Evolutionary conservation across 2,329 filamentous ascomycete genomes (phyloP), one percentile per base, ranked within the genome.

Genomic region (Aureobasidium sp.): DNA sequence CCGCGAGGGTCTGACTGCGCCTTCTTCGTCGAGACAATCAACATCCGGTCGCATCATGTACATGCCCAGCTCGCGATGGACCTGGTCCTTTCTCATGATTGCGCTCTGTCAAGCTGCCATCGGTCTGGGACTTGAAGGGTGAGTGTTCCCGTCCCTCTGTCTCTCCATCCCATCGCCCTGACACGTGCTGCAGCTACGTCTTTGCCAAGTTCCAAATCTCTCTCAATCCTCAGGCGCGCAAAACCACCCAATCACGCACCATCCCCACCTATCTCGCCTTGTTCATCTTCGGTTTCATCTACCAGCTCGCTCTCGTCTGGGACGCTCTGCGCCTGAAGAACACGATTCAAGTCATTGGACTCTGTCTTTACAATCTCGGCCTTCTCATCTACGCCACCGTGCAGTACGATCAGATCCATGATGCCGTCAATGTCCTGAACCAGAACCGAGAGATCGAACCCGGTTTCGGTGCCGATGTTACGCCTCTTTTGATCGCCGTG

Each of bases 261-360:
- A 95, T 98, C 59, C 91, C 93, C 22, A 97, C 91, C 32, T 97
- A 96, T 71, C 78, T 98, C 55, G 89, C 91, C 21, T 81, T 98
- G 41, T 95, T 97, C 75, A 95, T 96, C 68, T 96, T 98, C 69
- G 93, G 89, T 57, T 97, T 95, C 72, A 70, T 98, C 55, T 98
- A 97, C 72, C 84, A 95, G 66, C 74, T 97, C 27, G 74, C 94
- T 24, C 77, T 98, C 50, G 87, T 93, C 11, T 97, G 90, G 79
- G 93, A 98, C 74, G 93, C 91, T 14, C 77, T 98, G 55, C 84
- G 90, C 58, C 77, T 91, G 66, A 96, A 96, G 71, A 98, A 98
- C 73, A 98, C 93, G 10, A 98, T 98, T 76, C 93, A 98, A 70
- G 79, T 97, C 67, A 97, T 98, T 62, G 93, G 93, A 39, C 79